Base-by-base conservation (phyloP, 208 protist species). In the Crithidia sp. region DNA sequence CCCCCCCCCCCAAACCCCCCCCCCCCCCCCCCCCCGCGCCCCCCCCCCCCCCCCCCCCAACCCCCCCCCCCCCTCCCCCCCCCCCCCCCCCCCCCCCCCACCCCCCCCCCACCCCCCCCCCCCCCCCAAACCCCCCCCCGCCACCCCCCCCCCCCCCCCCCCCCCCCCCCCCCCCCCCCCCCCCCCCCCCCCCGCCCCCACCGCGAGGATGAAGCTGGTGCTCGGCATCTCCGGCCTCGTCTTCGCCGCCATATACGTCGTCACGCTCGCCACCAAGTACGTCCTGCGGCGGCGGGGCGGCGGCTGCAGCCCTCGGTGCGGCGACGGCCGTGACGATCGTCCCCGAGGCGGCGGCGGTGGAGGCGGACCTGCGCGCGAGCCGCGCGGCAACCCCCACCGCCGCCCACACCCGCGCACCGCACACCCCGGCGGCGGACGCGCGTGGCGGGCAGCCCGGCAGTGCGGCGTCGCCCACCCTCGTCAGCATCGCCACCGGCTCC, bases 181-280 rank as follows among this genome's bases (percentile, higher is more conserved):
- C n/a, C n/a, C n/a, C n/a, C n/a, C n/a, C n/a, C n/a, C n/a, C n/a
- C n/a, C n/a, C n/a, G n/a, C n/a, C n/a, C n/a, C n/a, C n/a, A n/a
- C n/a, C n/a, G n/a, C 52, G 58, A 76, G 44, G 54, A 37, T 84
- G 56, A 77, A 67, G 53, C 17, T 82, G n/a, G 55, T 85, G 14
- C 67, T 88, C 9, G 80, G 84, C n/a, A 67, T 76, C 41, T 85
- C 80, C 3, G 74, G 73, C 49, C 76, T 85, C 54, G 50, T 72
- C 28, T 88, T 88, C 19, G 79, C 79, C 14, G 61, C 67, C 47
- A 53, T 81, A 16, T 83, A 81, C 70, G 62, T 75, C 16, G 53
- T 44, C 59, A 79, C 79, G 50, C 58, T 83, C 39, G 60, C 41
- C n/a, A 56, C 28, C 49, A 71, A 63, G 47, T 49, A 65, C 16